Evolutionary conservation across 371 early-diverging fungal species (phyloP).

Genomic region (Ordospora colligata): DNA sequence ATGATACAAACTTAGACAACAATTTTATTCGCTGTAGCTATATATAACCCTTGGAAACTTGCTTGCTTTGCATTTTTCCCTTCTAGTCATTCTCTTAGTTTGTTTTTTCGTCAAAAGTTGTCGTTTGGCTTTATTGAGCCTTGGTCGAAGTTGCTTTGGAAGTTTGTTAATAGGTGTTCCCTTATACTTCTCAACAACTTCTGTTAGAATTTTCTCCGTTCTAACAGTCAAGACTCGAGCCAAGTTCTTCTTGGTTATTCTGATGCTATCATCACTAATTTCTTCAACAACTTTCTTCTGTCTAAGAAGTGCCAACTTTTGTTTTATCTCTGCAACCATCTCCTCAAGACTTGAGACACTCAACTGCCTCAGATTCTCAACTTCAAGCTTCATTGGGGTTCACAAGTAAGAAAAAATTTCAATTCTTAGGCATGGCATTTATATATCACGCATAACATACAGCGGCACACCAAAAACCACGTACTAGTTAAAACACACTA

Average conservation of each 20-base stretch:
- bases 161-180: slow-evolving; percentile 27
- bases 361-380: slow-evolving; percentile 30
- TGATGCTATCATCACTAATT: slow-evolving; percentile 47
- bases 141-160: slow-evolving; percentile 52
- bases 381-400: slow-evolving; percentile 42
- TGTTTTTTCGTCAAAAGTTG: slow-evolving; percentile 41
- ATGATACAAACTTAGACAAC: not conserved
- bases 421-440: no score
- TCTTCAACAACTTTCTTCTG: slow-evolving; percentile 38
- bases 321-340: slow-evolving; percentile 16
- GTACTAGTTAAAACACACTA: no score
- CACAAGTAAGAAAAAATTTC: slow-evolving; percentile 3
- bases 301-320: slow-evolving; percentile 26
- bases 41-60: slow-evolving; percentile 35
- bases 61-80: not conserved
- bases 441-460: no score
- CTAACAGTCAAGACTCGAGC: slow-evolving; percentile 29
- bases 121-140: slow-evolving; percentile 40
- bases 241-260: slow-evolving; percentile 44
- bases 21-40: slow-evolving; percentile 41
- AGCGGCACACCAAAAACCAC: no score
- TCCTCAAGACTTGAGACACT: slow-evolving; percentile 31
- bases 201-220: slow-evolving; percentile 38
- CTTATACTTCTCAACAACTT: slow-evolving; percentile 42
- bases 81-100: slow-evolving; percentile 21